phyloP scores from a whole-genome alignment of 2,329 filamentous ascomycete species.

The Xylaria hypoxylon region DNA sequence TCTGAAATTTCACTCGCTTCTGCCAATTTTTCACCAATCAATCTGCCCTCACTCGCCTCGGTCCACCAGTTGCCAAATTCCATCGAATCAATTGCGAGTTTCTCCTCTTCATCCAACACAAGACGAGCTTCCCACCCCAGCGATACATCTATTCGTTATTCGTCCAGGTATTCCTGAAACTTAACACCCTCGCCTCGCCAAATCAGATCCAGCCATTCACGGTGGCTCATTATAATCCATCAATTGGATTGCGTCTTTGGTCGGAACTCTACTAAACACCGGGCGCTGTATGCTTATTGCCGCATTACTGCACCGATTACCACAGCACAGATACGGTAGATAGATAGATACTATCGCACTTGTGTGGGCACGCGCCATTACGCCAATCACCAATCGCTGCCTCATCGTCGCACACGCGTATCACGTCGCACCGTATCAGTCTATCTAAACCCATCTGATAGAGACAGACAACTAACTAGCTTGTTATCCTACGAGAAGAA shows the following conservation, averaged over 20 bases:
- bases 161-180: slow-evolving; percentile 44
- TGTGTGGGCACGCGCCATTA: slow-evolving; percentile 32
- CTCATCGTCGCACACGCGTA: slow-evolving; percentile 31
- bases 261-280: slow-evolving; percentile 28
- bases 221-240: slow-evolving; percentile 26
- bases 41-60: slow-evolving; percentile 47
- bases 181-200: slow-evolving; percentile 42
- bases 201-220: slow-evolving; percentile 45
- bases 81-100: slow-evolving; percentile 52
- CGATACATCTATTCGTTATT: slow-evolving; percentile 42
- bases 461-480: slow-evolving; percentile 15
- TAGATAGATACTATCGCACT: slow-evolving; percentile 7
- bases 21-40: slow-evolving; percentile 54
- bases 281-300: slow-evolving; percentile 10
- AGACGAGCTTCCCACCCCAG: slow-evolving; percentile 40
- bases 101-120: slow-evolving; percentile 49
- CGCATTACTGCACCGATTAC: slow-evolving; percentile 9
- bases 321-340: slow-evolving; percentile 11
- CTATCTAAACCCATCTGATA: slow-evolving; percentile 33
- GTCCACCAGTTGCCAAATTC: slow-evolving; percentile 50
- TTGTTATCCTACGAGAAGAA: slow-evolving; percentile 12
- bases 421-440: slow-evolving; percentile 16
- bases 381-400: slow-evolving; percentile 31
- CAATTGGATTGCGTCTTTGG: slow-evolving; percentile 27
- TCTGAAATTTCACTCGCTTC: slow-evolving; percentile 51